Conservation (phyloP, 1,139 yeast genomes). For the Taiozyma onychis region DNA sequence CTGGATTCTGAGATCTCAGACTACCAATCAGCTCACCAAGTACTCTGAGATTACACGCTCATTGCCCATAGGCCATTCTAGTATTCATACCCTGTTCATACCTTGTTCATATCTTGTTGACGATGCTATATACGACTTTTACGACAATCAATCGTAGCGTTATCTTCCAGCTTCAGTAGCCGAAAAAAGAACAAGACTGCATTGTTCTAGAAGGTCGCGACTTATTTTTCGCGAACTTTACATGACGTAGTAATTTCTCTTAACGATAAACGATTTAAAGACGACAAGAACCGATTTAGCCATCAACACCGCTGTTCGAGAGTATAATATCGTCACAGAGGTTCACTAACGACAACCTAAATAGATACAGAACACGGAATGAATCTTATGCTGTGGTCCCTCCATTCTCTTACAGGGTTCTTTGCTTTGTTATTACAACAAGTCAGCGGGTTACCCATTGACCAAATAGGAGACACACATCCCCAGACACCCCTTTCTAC, state of each 20-base stretch:
- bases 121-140: not conserved
- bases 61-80: too few species aligned
- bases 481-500: not conserved
- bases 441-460: not conserved
- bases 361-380: not conserved
- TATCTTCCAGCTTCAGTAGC: not conserved
- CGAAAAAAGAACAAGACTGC: not conserved
- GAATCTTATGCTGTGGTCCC: not conserved
- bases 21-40: not conserved
- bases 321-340: not conserved
- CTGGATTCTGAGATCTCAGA: constrained; percentile 5
- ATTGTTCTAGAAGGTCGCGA: not conserved
- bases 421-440: not conserved
- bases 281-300: not conserved
- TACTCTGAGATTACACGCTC: not conserved
- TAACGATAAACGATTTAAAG: too few species aligned
- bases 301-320: not conserved
- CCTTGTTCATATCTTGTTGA: not conserved
- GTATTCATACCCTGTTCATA: too few species aligned
- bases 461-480: not conserved
- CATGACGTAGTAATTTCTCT: not conserved
- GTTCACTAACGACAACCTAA: not conserved
- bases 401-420: not conserved
- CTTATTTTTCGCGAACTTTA: not conserved
- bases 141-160: not conserved